Percentiles rank a stretch among this genome's conserved stretches.
Conservation (phyloP, 495 filamentous ascomycete species). For the Aspergillus heteromorphus region DNA sequence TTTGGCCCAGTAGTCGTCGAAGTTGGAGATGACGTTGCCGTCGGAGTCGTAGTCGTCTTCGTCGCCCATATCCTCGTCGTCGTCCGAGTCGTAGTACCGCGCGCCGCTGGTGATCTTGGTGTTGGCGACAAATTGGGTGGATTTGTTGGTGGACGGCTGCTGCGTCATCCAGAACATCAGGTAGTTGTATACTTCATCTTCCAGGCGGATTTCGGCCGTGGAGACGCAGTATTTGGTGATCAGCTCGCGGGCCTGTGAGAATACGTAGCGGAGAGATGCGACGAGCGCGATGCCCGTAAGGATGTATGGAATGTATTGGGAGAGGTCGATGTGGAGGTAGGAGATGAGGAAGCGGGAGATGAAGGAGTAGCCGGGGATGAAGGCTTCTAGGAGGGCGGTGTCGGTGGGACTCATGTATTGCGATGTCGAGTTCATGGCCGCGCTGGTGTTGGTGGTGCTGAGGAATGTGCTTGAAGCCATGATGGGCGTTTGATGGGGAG, state of each 20-base stretch:
- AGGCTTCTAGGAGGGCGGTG: conserved; percentile 57
- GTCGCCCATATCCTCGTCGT: conserved; percentile 30
- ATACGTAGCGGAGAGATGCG: conserved; percentile 47
- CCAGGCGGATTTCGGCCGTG: conserved; percentile 57
- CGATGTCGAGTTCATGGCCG: conserved; percentile 17
- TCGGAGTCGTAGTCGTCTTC: conserved; percentile 36
- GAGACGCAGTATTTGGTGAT: conserved; percentile 37
- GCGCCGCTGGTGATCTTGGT: conserved; percentile 49
- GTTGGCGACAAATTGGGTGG: conserved; percentile 57
- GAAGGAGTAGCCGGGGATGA: conserved; percentile 69
- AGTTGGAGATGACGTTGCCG: conserved; percentile 14
- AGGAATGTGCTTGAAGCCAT: background rate
- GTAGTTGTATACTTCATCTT: conserved; percentile 66
- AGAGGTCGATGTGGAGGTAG: conserved; percentile 64
- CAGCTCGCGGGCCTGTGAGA: conserved; percentile 32
- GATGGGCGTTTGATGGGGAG: background rate
- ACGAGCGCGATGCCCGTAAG: conserved; percentile 45
- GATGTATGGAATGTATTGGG: conserved; percentile 60
- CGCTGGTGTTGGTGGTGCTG: conserved; percentile 16
- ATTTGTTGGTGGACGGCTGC: conserved; percentile 51
- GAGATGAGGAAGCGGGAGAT: conserved; percentile 54
- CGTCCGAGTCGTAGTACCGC: conserved; percentile 40
- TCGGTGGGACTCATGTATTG: conserved; percentile 19
- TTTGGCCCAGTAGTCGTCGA: conserved; percentile 47
- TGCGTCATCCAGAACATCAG: conserved; percentile 64